Conservation (phyloP, 352 stramenopile genomes). For the Phytopythium chamaehyphon region DNA sequence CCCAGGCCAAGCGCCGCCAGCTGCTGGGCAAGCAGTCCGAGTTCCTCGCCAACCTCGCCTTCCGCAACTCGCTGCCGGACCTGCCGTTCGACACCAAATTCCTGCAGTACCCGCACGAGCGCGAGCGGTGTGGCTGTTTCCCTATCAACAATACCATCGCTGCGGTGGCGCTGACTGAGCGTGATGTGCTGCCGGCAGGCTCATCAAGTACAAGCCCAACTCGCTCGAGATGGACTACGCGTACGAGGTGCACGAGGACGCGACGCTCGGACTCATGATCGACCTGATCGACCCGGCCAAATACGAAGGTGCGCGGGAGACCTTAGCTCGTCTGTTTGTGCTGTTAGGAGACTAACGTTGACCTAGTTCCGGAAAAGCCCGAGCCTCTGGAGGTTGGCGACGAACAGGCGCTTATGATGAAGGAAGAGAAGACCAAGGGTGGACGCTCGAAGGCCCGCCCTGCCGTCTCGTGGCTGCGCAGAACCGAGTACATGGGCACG, state of each 20-base stretch:
- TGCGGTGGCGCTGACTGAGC: background rate
- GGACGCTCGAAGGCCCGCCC: conserved; percentile 63
- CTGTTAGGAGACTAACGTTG: conserved; percentile 9
- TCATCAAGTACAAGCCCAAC: conserved; percentile 88
- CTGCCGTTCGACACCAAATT: conserved; percentile 87
- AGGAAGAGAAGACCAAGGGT: conserved; percentile 48
- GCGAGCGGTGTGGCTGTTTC: conserved; percentile 43
- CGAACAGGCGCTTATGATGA: conserved; percentile 77
- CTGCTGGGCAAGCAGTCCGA: conserved; percentile 82
- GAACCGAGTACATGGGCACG: conserved; percentile 85
- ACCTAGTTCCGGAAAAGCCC: conserved; percentile 40
- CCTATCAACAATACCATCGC: background rate
- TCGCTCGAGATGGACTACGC: conserved; percentile 81
- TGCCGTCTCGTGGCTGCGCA: conserved; percentile 73
- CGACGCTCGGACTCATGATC: conserved; percentile 71
- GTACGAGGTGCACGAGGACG: conserved; percentile 82
- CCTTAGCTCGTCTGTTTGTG: background rate
- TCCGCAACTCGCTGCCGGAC: conserved; percentile 78
- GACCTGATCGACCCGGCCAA: conserved; percentile 85
- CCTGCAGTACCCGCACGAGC: conserved; percentile 75
- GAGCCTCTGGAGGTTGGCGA: conserved; percentile 63
- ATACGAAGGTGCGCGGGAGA: conserved; percentile 52
- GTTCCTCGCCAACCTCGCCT: conserved; percentile 77
- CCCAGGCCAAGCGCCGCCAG: conserved; percentile 74
- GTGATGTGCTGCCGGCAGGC: conserved; percentile 19